Percentiles rank a stretch among this genome's conserved stretches.
phyloP scores from a whole-genome alignment of 768 basidiomycete species.

The Cubamyces lactineus region DNA sequence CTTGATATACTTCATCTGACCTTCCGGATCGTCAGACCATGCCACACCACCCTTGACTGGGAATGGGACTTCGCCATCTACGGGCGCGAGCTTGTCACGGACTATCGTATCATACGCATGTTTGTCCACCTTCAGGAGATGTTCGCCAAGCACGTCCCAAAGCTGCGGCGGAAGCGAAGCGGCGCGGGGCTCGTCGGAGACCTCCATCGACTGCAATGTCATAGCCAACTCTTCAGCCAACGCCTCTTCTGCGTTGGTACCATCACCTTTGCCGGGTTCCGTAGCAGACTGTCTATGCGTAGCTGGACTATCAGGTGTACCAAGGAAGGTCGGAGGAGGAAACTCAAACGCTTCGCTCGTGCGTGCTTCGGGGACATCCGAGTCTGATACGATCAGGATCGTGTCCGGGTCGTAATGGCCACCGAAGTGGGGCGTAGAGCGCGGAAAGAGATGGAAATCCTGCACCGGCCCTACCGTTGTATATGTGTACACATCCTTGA shows the following conservation, averaged over 20 bases:
- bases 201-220: constrained; percentile 44
- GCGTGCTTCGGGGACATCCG: constrained; percentile 46
- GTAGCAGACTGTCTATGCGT: background rate
- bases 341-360: constrained; percentile 68
- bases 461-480: constrained; percentile 61
- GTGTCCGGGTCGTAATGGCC: constrained; percentile 69
- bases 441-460: constrained; percentile 80
- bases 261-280: background rate
- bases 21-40: constrained; percentile 58
- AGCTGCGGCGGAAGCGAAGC: constrained; percentile 43
- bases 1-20: constrained; percentile 55
- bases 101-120: constrained; percentile 49
- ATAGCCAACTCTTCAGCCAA: constrained; percentile 45
- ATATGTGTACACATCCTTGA: constrained; percentile 58
- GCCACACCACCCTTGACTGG: constrained; percentile 52
- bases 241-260: constrained; percentile 16
- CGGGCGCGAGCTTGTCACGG: constrained; percentile 33
- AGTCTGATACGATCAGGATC: constrained; percentile 64
- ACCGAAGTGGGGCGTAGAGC: constrained; percentile 67
- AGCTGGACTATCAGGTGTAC: background rate
- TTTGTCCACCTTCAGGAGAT: constrained; percentile 51
- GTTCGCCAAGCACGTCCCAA: constrained; percentile 46
- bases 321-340: constrained; percentile 56
- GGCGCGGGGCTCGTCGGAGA: constrained; percentile 42
- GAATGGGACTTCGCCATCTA: constrained; percentile 15